A percentile compares a stretch with the other conserved stretches of the same genome.
Conservation (phyloP, 2,329 filamentous ascomycete genomes). For the Aspergillus sp. region DNA sequence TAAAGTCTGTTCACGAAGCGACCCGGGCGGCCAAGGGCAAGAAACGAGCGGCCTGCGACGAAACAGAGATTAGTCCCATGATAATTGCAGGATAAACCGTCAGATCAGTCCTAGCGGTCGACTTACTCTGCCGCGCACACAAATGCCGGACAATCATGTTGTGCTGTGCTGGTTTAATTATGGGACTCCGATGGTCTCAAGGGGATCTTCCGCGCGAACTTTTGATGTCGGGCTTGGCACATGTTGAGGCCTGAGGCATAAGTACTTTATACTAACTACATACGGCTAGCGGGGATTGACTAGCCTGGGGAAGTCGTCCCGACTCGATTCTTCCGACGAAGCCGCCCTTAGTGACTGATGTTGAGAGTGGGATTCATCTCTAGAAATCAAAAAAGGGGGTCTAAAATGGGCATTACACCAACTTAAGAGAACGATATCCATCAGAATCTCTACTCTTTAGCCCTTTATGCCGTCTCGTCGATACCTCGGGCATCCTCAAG, state of each 20-base stretch:
- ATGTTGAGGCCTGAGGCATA: conserved; percentile 24
- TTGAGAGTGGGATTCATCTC: too few relatives aligned
- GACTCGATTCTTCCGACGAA: too few relatives aligned
- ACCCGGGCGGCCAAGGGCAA: conserved; percentile 32
- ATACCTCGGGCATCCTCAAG: neutral
- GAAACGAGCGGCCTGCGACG: conserved; percentile 37
- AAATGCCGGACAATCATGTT: conserved; percentile 44
- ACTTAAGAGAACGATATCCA: too few relatives aligned
- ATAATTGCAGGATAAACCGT: neutral
- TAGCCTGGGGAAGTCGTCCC: too few relatives aligned
- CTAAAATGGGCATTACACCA: too few relatives aligned
- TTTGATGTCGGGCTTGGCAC: conserved; percentile 37
- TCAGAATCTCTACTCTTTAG: too few relatives aligned
- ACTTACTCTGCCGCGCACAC: conserved; percentile 42
- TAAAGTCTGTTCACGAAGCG: conserved; percentile 34
- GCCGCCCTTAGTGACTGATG: too few relatives aligned
- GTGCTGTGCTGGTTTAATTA: conserved; percentile 16
- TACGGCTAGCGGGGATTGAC: neutral
- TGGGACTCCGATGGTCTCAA: conserved; percentile 12
- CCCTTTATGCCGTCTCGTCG: too few relatives aligned
- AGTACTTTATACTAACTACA: conserved; percentile 3
- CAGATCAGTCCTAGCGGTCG: neutral
- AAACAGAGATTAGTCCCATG: conserved; percentile 14
- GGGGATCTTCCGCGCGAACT: conserved; percentile 33
- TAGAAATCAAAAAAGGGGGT: too few relatives aligned